Evolutionary conservation across 768 basidiomycete species (phyloP), one percentile per base, ranked within the genome.

Genomic region (Naganishia onofrii): DNA sequence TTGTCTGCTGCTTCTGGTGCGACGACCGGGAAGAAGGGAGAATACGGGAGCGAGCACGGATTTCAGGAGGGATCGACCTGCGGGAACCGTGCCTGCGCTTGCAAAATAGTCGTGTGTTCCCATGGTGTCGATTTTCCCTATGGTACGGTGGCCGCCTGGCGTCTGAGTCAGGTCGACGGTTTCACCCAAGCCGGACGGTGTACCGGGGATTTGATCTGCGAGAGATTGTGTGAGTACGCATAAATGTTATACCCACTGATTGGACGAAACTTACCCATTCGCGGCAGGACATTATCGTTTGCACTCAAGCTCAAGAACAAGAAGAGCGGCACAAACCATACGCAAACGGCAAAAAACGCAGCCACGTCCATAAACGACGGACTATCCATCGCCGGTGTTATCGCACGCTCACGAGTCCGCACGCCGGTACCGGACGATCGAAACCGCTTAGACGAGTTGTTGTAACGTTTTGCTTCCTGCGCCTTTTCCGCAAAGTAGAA

Each of bases 241-340:
- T 38, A 36, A 34, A 3, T 52, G n/a, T n/a, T n/a, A n/a, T 28
- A 3, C 15, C 15, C 17, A 36, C 6, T 32, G 26, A 15, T 26
- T 15, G n/a, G 21, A 60, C 42, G 26, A 5, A 36, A 73, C 74
- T 71, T 66, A 78, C 78, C 71, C 53, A 78, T 74, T 0, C 77
- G 79, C 6, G 96, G 96, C 19, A 98, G 85, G 1, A 94, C 92
- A 76, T 98, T 92, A 79, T 99, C 96, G 73, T 97, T 98, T 19
- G 96, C 95, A 72, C 92, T 94, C 65, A 99, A 83, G 77, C 93
- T 95, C 69, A 99, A 83, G 84, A 99, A 99, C 36, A 99, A 82
- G 82, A 95, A 99, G 34, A 99, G 81, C 2, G 96, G 96, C 9
- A 90, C 81, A 69, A 83, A 77, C 82, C 83, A 83, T 1, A 85